Base-by-base conservation (phyloP, 2,329 filamentous ascomycete species). In the Phyllosticta citribraziliensis region DNA sequence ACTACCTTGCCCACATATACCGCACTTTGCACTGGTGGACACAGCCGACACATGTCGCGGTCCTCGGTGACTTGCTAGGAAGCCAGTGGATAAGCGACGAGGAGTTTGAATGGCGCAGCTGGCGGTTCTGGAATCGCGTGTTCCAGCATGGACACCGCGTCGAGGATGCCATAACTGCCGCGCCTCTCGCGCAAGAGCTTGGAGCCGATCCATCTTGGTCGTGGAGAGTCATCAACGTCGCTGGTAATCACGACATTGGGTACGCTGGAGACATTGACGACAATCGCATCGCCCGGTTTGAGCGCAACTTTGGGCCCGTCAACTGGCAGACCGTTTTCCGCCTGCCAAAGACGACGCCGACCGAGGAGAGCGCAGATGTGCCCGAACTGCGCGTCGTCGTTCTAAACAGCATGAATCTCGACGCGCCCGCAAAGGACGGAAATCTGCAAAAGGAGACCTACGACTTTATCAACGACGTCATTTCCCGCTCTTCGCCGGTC, bases 241-340 rank as follows among this genome's bases (percentile, higher is more conserved):
- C 86, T 0, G 94, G 94, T 1, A 99, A 99, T 70, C 94, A 99
- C 71, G 94, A 99, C 73, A 87, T 99, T 69, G 94, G 94, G 35
- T 99, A 99, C 72, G 91, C 92, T 0, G 94, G 94, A 2, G 94
- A 99, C 73, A 81, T 97, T 64, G 91, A 88, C 51, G 76, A 81
- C n/a, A 80, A 84, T 64, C 84, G 91, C 3, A 79, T 97, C 60
- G 79, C 84, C 27, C 84, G 94, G 1, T 99, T 97, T 70, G 91
- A 96, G 75, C 80, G 82, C 22, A 82, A 83, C 1, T 99, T 96
- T 76, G 94, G 94, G 61, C 89, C 86, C 65, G 85, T 89, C 19
- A 96, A 97, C 72, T 99, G 96, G 81, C 91, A 96, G 70, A 81
- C 96, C 11, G 84, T 87, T 35, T 85, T 97, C 62, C 69, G 65